A percentile compares a stretch with the other conserved stretches of the same genome.
Evolutionary conservation across 1,284 basidiomycete species (phyloP).

Genomic region (Trichosporon sp.): DNA sequence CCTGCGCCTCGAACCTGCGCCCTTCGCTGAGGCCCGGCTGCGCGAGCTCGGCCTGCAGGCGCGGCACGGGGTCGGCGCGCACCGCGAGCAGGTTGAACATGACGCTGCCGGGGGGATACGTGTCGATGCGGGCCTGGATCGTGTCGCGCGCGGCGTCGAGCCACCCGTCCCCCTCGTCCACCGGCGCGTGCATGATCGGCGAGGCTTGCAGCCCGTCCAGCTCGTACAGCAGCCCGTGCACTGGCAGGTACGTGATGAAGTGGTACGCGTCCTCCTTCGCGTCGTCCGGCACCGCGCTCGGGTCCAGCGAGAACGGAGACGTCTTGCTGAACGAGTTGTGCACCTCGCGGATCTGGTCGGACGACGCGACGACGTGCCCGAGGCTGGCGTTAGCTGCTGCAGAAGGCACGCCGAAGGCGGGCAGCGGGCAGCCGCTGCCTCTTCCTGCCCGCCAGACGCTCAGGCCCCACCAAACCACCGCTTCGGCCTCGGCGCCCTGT

Average conservation of each 20-base stretch:
- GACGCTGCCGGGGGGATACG: conserved; percentile 78
- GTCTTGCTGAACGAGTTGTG: conserved; percentile 57
- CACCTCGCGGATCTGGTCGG: conserved; percentile 13
- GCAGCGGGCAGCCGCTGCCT: too few relatives aligned
- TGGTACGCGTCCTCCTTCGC: conserved; percentile 88
- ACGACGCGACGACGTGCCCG: conserved; percentile 13
- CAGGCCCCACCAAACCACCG: too few relatives aligned
- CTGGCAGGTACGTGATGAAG: conserved; percentile 83
- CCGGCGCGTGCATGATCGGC: conserved; percentile 70
- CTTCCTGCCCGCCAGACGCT: too few relatives aligned
- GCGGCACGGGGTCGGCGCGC: conserved; percentile 69
- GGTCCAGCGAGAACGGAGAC: conserved; percentile 78
- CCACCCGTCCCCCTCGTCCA: conserved; percentile 63
- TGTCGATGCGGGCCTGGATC: conserved; percentile 76
- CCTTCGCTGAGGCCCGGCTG: conserved; percentile 53
- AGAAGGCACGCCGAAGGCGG: too few relatives aligned
- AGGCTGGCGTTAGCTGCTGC: conserved; percentile 51
- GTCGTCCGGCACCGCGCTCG: conserved; percentile 52
- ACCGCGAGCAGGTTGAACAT: conserved; percentile 87
- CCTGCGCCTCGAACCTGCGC: conserved; percentile 55
- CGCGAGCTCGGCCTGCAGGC: conserved; percentile 59
- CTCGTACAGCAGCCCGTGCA: conserved; percentile 77
- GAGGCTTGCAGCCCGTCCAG: conserved; percentile 76
- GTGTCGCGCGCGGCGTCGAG: conserved; percentile 71
- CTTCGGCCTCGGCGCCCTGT: too few relatives aligned